Evolutionary conservation across 306 rosid species (phyloP), one percentile per base, ranked within the genome.

Genomic region (Cicer judaicum): DNA sequence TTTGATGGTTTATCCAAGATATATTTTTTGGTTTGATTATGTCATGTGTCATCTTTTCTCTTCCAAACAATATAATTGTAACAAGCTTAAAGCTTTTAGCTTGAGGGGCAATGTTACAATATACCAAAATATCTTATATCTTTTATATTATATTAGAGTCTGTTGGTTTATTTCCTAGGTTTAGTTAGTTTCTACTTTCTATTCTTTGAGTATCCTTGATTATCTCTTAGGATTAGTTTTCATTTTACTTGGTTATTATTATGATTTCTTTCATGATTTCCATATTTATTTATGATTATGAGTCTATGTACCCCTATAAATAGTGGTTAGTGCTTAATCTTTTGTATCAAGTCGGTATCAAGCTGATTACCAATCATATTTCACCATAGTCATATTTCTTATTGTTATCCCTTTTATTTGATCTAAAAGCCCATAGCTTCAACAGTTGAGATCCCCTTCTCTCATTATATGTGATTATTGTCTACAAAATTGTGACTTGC

Each of bases 401-500:
- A 5, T 56, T 5, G 9, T 54, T 10, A 54, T 18, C 61, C 61
- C 61, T n/a, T 5, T 56, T 21, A 21, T 10, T 10, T 56, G 10
- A 10, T 24, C 64, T 21, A 11, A 57, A 57, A 24, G 11, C 64
- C 29, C 16, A 12, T 59, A 59, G 12, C 15, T 19, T 57, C 64
- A 29, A 59, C 14, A 2, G 64, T 59, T 39, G 61, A 68, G 54
- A 42, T 15, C 34, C 15, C 52, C 40, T 63, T 29, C 63, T 52
- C 64, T 41, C 57, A 42, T 61, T 77, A 42, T 43, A 73, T 36
- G 73, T 67, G 68, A 68, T 38, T 48, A 49, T 61, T 73, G 73
- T 15, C 46, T 50, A 64, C 46, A 70, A 64, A 75, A 75, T 18
- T 24, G 55, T 40, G 49, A 47, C 42, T 14, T 70, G 49, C 12